Evolutionary conservation across 306 rosid species (phyloP).

Genomic region (Begonia masoniana): DNA sequence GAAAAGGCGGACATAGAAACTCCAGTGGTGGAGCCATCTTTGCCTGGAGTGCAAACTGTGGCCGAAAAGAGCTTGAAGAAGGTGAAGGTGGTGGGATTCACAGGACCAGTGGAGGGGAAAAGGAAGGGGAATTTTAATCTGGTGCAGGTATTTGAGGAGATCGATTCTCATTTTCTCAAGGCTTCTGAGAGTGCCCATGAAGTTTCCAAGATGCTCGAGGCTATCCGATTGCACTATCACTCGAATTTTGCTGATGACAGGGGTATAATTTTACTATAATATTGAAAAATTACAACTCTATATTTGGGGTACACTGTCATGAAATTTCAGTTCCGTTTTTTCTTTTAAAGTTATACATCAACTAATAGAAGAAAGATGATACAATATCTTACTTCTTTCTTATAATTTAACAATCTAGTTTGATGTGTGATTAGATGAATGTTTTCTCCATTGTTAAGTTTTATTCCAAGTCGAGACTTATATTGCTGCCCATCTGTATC

Average conservation of each 20-base stretch:
- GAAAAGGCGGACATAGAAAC: conserved; percentile 8
- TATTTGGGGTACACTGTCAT: background rate
- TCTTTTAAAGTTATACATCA: background rate
- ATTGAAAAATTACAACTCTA: too few species aligned
- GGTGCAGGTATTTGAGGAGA: conserved; percentile 27
- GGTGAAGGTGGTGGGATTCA: conserved; percentile 25
- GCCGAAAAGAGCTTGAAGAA: conserved; percentile 22
- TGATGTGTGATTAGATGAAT: background rate
- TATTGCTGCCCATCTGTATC: background rate
- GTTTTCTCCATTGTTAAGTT: background rate
- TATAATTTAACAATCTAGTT: background rate
- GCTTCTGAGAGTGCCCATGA: conserved; percentile 84
- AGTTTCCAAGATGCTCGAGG: conserved; percentile 95
- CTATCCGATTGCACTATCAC: conserved; percentile 79
- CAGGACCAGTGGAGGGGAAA: conserved; percentile 30
- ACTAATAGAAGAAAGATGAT: background rate
- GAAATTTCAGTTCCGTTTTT: conserved; percentile 5
- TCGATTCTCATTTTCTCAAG: conserved; percentile 76
- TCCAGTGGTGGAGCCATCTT: conserved; percentile 17
- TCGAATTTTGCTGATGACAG: conserved; percentile 91
- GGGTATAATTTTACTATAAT: conserved; percentile 22
- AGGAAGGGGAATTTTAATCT: conserved; percentile 35
- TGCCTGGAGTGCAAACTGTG: conserved; percentile 4
- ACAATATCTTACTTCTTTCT: too few species aligned
- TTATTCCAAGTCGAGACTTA: background rate